These are phyloP conservation scores for Tetrahymena thermophila DNA, from an alignment of 73 alveolate genomes.

Conservation along the genomic window DNA sequence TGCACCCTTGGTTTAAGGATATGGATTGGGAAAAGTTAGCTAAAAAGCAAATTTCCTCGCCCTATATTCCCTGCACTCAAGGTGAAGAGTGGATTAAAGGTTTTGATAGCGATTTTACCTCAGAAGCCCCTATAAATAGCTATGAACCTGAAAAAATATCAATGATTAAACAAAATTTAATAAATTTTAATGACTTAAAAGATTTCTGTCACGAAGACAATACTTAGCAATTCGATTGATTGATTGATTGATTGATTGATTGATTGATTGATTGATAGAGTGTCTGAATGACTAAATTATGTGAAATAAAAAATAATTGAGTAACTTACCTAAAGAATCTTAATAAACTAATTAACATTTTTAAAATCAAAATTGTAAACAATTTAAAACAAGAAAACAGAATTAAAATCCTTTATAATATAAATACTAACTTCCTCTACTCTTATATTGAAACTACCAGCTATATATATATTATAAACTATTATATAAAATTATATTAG, in stretches of 20 bases:
- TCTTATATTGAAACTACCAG: too few relatives aligned
- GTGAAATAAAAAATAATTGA: background rate
- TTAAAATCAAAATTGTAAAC: background rate
- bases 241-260: too few relatives aligned
- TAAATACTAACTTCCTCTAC: too few relatives aligned
- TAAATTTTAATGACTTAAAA: background rate
- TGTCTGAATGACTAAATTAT: too few relatives aligned
- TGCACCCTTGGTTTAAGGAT: slow-evolving; percentile 75
- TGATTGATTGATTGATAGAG: too few relatives aligned
- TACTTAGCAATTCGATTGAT: background rate
- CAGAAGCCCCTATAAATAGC: slow-evolving; percentile 40
- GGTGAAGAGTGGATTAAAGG: slow-evolving; percentile 11
- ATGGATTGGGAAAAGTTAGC: slow-evolving; percentile 41
- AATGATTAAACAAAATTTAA: background rate
- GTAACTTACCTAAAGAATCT: background rate
- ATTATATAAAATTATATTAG: too few relatives aligned
- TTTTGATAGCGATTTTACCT: slow-evolving; percentile 39
- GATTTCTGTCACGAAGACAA: background rate
- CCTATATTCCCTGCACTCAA: slow-evolving; percentile 32
- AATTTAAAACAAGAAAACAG: background rate
- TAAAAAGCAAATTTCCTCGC: slow-evolving; percentile 35
- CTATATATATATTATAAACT: too few relatives aligned
- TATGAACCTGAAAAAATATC: background rate
- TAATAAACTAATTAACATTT: background rate
- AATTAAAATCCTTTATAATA: background rate